Conservation (phyloP, 192 early-diverging fungal genomes). For the Gonapodya prolifera region DNA sequence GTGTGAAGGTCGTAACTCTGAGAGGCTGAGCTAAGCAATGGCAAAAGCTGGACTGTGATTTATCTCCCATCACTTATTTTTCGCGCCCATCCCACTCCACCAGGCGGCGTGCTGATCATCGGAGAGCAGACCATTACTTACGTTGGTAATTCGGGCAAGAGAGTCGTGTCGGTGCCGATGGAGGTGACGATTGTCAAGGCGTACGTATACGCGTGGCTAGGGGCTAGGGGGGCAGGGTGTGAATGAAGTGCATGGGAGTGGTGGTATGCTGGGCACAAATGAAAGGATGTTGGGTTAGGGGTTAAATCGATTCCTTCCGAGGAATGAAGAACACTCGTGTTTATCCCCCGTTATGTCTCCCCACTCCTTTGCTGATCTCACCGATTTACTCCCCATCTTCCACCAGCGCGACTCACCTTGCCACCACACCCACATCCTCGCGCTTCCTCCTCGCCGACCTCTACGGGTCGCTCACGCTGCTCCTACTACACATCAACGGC, state of each 20-base stretch:
- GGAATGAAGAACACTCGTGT: constrained; percentile 21
- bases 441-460: constrained; percentile 60
- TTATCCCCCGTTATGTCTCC: constrained; percentile 18
- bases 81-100: too few species aligned
- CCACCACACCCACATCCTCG: constrained; percentile 40
- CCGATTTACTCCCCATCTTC: constrained; percentile 55
- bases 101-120: constrained; percentile 36
- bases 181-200: constrained; percentile 31
- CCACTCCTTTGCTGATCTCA: constrained; percentile 53
- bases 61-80: too few species aligned
- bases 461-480: constrained; percentile 44
- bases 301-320: constrained; percentile 30
- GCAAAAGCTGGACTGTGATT: too few species aligned
- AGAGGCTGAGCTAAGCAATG: too few species aligned
- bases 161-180: constrained; percentile 21
- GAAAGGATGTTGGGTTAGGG: constrained; percentile 14
- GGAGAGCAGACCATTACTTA: constrained; percentile 43
- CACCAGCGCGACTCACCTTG: constrained; percentile 29
- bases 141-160: constrained; percentile 17
- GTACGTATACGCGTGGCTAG: too few species aligned
- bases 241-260: too few species aligned
- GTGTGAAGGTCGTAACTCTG: too few species aligned
- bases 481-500: constrained; percentile 27
- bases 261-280: constrained; percentile 28
- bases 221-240: too few species aligned